phyloP scores from a whole-genome alignment of 2,329 filamentous ascomycete genomes.

The Simplicillium aogashimaense region DNA sequence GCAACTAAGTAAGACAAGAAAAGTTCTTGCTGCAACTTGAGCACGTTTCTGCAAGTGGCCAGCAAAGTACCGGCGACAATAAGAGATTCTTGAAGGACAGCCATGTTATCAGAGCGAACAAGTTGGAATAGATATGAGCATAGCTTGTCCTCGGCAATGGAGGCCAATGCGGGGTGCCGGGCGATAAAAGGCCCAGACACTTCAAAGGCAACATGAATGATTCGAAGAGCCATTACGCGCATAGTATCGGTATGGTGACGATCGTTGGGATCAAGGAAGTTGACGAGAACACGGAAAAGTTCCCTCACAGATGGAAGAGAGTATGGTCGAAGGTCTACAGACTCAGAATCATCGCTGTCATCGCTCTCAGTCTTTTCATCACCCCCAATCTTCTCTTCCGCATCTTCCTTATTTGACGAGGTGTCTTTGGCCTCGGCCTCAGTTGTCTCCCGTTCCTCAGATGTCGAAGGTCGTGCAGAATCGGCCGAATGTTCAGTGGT shows the following conservation, averaged over 20 bases:
- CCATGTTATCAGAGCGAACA: slow-evolving; percentile 91
- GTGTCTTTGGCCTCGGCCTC: slow-evolving; percentile 2
- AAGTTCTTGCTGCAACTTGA: slow-evolving; percentile 94
- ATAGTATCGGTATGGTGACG: slow-evolving; percentile 87
- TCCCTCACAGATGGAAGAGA: slow-evolving; percentile 90
- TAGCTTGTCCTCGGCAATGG: slow-evolving; percentile 81
- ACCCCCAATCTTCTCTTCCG: slow-evolving; percentile 7
- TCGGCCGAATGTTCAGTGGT: slow-evolving; percentile 4
- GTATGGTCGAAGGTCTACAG: slow-evolving; percentile 68
- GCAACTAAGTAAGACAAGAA: slow-evolving; percentile 91
- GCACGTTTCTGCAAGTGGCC: slow-evolving; percentile 77
- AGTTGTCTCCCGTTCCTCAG: slow-evolving; percentile 2
- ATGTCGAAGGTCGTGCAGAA: slow-evolving; percentile 1
- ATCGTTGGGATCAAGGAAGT: slow-evolving; percentile 88
- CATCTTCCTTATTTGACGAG: slow-evolving; percentile 8
- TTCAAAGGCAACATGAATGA: slow-evolving; percentile 94
- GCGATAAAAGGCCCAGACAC: slow-evolving; percentile 93
- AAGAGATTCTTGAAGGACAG: slow-evolving; percentile 84
- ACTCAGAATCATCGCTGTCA: slow-evolving; percentile 30
- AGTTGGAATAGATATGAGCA: slow-evolving; percentile 95
- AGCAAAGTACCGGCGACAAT: slow-evolving; percentile 85
- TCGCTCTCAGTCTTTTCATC: slow-evolving; percentile 14
- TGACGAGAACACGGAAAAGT: slow-evolving; percentile 85
- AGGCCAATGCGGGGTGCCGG: slow-evolving; percentile 78
- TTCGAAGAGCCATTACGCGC: slow-evolving; percentile 93